Percentiles rank a stretch among this genome's conserved stretches.
These are phyloP conservation scores for Myriosclerotinia scirpicola DNA, from an alignment of 2,329 filamentous ascomycete species.

Conservation along the genomic window DNA sequence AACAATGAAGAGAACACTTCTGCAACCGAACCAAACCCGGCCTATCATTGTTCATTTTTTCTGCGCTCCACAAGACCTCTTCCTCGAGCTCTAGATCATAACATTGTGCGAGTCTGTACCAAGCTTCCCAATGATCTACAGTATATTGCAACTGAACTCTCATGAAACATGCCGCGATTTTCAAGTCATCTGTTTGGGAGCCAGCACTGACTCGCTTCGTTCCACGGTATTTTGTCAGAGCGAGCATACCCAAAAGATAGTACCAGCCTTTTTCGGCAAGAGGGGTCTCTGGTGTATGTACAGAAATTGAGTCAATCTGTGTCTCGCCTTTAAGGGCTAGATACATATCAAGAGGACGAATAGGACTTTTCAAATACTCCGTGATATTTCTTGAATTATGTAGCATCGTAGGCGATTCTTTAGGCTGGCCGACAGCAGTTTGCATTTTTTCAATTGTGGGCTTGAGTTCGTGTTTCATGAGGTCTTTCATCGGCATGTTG, in stretches of 20 bases:
- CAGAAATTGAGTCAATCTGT: constrained; percentile 68
- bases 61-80: constrained; percentile 44
- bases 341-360: constrained; percentile 79
- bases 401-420: constrained; percentile 75
- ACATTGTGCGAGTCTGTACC: constrained; percentile 45
- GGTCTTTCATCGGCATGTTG: constrained; percentile 83
- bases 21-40: constrained; percentile 41
- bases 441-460: constrained; percentile 91
- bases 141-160: constrained; percentile 42
- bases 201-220: constrained; percentile 42
- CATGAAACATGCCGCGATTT: constrained; percentile 42
- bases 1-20: constrained; percentile 45
- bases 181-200: constrained; percentile 43
- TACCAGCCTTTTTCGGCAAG: constrained; percentile 87
- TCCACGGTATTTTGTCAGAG: constrained; percentile 72
- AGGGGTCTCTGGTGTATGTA: constrained; percentile 66
- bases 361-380: constrained; percentile 76
- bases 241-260: constrained; percentile 84
- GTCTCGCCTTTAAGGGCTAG: constrained; percentile 77
- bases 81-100: constrained; percentile 45
- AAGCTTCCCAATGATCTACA: constrained; percentile 45
- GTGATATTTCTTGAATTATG: constrained; percentile 84
- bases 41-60: constrained; percentile 44
- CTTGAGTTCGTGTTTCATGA: constrained; percentile 88
- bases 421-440: constrained; percentile 76